phyloP scores from a whole-genome alignment of 2,329 filamentous ascomycete genomes.

The Trichophyton mentagrophytes region DNA sequence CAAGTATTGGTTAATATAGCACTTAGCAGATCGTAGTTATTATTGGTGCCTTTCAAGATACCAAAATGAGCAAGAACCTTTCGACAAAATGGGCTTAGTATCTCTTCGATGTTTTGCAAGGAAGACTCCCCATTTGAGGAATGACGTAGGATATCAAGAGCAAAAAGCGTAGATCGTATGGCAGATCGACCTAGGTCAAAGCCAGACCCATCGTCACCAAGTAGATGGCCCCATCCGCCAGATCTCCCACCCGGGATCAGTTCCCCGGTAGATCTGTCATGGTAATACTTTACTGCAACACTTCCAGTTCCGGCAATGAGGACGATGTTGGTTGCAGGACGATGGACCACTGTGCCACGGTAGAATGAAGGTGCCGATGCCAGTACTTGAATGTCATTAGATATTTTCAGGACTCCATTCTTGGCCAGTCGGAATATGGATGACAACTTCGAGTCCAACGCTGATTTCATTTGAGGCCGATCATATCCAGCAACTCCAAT shows the following conservation, averaged over 20 bases:
- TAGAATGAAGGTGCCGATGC: slow-evolving; percentile 15
- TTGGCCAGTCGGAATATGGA: slow-evolving; percentile 19
- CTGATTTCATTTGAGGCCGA: slow-evolving; percentile 20
- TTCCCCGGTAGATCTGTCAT: slow-evolving; percentile 6
- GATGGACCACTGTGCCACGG: slow-evolving; percentile 5
- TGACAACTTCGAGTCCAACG: slow-evolving; percentile 19
- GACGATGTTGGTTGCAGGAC: slow-evolving; percentile 19
- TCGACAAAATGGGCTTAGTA: slow-evolving; percentile 1
- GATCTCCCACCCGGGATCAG: slow-evolving; percentile 23
- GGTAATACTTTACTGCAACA: slow-evolving; percentile 30
- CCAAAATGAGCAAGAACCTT: slow-evolving; percentile 7
- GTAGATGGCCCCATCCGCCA: slow-evolving; percentile 34
- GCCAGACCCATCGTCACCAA: slow-evolving; percentile 35
- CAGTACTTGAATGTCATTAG: slow-evolving; percentile 32
- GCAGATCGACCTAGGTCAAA: slow-evolving; percentile 30
- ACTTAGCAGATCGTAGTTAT: slow-evolving; percentile 8
- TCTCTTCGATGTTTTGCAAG: background rate
- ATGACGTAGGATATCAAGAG: slow-evolving; percentile 18
- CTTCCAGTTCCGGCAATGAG: slow-evolving; percentile 35
- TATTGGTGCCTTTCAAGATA: background rate
- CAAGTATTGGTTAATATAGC: background rate
- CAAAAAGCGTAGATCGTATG: slow-evolving; percentile 22
- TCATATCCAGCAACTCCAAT: slow-evolving; percentile 32
- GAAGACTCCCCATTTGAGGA: background rate
- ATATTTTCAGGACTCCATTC: slow-evolving; percentile 19